Percentiles rank a stretch among this genome's conserved stretches.
Evolutionary conservation across 768 basidiomycete species (phyloP).

Genomic region (Cystofilobasidium ferigula): DNA sequence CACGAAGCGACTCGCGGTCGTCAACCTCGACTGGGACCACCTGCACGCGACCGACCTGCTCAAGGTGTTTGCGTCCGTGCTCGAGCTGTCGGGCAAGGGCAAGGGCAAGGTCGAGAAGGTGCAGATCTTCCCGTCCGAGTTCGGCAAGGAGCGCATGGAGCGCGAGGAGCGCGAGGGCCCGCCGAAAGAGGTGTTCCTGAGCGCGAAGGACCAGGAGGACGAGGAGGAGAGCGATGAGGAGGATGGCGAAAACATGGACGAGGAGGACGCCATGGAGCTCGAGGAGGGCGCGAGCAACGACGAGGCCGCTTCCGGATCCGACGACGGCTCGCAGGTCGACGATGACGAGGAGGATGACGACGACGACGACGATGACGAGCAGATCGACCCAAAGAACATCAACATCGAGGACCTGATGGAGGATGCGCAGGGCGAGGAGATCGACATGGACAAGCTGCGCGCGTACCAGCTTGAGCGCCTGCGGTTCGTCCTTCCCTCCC

Average conservation of each 20-base stretch:
- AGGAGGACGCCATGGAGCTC: slow-evolving; percentile 27
- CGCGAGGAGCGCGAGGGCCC: slow-evolving; percentile 85
- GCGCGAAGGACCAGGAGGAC: slow-evolving; percentile 13
- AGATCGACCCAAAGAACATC: slow-evolving; percentile 31
- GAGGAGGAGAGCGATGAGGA: neutral
- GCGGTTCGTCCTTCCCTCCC: slow-evolving; percentile 47
- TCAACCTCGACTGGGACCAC: slow-evolving; percentile 98
- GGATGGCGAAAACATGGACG: slow-evolving; percentile 15
- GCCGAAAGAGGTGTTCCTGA: slow-evolving; percentile 63
- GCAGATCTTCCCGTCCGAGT: slow-evolving; percentile 81
- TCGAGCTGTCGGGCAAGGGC: slow-evolving; percentile 38
- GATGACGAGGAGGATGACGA: slow-evolving; percentile 30
- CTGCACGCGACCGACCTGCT: slow-evolving; percentile 78
- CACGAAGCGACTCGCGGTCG: slow-evolving; percentile 70
- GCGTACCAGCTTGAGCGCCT: slow-evolving; percentile 87
- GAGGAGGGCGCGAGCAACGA: slow-evolving; percentile 10
- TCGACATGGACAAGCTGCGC: slow-evolving; percentile 75
- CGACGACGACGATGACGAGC: slow-evolving; percentile 32
- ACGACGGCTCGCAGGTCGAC: slow-evolving; percentile 27
- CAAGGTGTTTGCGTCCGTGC: slow-evolving; percentile 80
- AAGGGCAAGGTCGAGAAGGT: slow-evolving; percentile 65
- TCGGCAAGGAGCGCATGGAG: slow-evolving; percentile 76
- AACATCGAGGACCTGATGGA: slow-evolving; percentile 41
- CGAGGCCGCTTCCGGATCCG: slow-evolving; percentile 23
- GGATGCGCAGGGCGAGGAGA: slow-evolving; percentile 49